Conservation (phyloP, 2,329 filamentous ascomycete species). For the Pseudocercospora eumusae region DNA sequence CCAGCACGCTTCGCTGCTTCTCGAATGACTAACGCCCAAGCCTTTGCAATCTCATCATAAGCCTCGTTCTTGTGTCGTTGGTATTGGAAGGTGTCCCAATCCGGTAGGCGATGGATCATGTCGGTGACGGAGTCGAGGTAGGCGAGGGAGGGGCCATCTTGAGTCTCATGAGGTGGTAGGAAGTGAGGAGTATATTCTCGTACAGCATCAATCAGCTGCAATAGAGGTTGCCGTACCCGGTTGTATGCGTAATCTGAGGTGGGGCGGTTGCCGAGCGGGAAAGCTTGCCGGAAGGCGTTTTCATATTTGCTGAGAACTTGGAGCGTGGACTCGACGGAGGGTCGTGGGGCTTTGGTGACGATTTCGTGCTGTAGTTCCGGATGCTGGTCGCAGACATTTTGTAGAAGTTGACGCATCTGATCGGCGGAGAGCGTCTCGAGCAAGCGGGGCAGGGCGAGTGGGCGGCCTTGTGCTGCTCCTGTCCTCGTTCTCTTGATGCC, state of each 20-base stretch:
- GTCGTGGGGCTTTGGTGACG: conserved; percentile 79
- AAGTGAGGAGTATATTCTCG: conserved; percentile 96
- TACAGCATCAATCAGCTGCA: conserved; percentile 81
- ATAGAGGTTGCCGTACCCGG: conserved; percentile 77
- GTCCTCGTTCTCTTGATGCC: conserved; percentile 68
- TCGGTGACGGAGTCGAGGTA: conserved; percentile 90
- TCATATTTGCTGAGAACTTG: conserved; percentile 82
- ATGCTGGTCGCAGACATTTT: conserved; percentile 86
- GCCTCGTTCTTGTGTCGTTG: conserved; percentile 92
- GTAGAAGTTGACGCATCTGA: conserved; percentile 81
- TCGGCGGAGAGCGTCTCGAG: conserved; percentile 88
- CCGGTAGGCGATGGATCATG: conserved; percentile 82
- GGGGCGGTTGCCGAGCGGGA: conserved; percentile 80
- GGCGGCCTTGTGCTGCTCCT: conserved; percentile 65
- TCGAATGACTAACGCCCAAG: conserved; percentile 87
- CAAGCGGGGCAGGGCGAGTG: conserved; percentile 70
- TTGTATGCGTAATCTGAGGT: conserved; percentile 95
- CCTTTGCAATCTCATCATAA: conserved; percentile 92
- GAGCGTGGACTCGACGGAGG: conserved; percentile 77
- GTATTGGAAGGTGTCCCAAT: conserved; percentile 87
- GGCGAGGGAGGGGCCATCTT: conserved; percentile 77
- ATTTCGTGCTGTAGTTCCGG: conserved; percentile 85
- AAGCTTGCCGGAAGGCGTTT: conserved; percentile 71
- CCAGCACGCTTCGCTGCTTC: conserved; percentile 90
- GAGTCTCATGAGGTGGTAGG: conserved; percentile 83